Conservation (phyloP, 2,329 filamentous ascomycete genomes). For the Stromatinia cepivora region DNA sequence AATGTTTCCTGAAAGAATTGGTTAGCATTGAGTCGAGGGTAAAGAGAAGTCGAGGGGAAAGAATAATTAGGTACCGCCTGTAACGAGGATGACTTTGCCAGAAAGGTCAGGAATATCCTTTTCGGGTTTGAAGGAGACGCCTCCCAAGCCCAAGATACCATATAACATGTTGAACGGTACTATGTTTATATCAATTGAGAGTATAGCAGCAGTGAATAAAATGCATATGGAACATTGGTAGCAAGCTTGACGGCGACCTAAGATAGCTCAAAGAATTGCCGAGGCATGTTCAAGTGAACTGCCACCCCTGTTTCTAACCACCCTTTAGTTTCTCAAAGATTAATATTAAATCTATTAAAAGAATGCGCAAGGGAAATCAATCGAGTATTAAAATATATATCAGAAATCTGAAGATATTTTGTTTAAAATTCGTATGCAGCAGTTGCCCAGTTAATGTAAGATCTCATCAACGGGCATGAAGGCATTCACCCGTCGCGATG, state of each 20-base stretch:
- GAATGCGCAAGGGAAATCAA: too few species aligned
- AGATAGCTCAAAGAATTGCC: background rate
- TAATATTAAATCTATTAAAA: too few species aligned
- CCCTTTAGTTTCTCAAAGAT: too few species aligned
- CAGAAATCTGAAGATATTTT: too few species aligned
- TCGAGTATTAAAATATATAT: too few species aligned
- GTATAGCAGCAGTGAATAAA: background rate
- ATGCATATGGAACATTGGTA: background rate
- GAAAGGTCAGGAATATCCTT: constrained; percentile 43
- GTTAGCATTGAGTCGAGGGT: background rate
- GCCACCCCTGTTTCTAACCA: too few species aligned
- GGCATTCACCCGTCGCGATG: background rate
- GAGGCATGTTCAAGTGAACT: background rate
- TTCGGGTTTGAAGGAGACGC: constrained; percentile 21
- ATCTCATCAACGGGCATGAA: background rate
- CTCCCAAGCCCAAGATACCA: constrained; percentile 11
- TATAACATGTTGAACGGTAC: constrained; percentile 14
- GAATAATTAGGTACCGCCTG: constrained; percentile 18
- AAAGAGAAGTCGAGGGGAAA: too few species aligned
- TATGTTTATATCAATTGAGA: background rate
- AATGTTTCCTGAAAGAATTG: constrained; percentile 32
- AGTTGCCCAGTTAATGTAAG: too few species aligned
- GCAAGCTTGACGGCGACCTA: background rate
- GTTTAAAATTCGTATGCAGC: too few species aligned
- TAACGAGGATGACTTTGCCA: constrained; percentile 46